phyloP scores from a whole-genome alignment of 768 basidiomycete species.

The Boletus bicolor region DNA sequence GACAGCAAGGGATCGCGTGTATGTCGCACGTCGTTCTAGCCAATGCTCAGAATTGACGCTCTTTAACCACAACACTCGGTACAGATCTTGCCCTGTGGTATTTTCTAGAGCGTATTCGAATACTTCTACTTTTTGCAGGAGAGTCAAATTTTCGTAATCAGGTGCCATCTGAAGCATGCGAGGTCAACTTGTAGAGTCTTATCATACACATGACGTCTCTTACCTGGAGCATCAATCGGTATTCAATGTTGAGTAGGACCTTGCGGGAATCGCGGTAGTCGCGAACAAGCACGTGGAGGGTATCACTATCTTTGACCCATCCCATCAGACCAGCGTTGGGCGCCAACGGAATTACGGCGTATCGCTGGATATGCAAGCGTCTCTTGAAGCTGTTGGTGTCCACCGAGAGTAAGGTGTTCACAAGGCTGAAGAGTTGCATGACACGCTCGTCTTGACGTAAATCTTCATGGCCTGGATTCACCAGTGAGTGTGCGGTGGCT shows the following conservation, averaged over 20 bases:
- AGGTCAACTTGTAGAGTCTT: slow-evolving; percentile 1
- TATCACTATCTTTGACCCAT: slow-evolving; percentile 96
- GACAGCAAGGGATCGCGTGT: slow-evolving; percentile 92
- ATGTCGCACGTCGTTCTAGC: slow-evolving; percentile 93
- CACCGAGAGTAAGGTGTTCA: slow-evolving; percentile 89
- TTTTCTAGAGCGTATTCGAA: slow-evolving; percentile 99
- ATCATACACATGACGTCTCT: slow-evolving; percentile 64
- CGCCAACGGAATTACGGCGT: slow-evolving; percentile 89
- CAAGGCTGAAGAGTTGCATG: slow-evolving; percentile 97
- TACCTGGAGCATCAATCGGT: slow-evolving; percentile 97
- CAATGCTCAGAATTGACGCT: slow-evolving; percentile 95
- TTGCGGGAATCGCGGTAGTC: slow-evolving; percentile 96
- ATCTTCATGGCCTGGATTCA: slow-evolving; percentile 84
- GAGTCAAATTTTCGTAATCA: slow-evolving; percentile 90
- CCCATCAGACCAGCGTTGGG: slow-evolving; percentile 93
- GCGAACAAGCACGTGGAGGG: slow-evolving; percentile 91
- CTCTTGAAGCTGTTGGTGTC: slow-evolving; percentile 96
- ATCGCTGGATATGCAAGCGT: slow-evolving; percentile 90
- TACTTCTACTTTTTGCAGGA: slow-evolving; percentile 97
- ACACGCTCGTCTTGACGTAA: slow-evolving; percentile 98
- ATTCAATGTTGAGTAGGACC: slow-evolving; percentile 96
- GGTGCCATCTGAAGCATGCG: slow-evolving; percentile 81
- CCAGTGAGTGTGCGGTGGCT: not conserved
- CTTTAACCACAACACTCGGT: slow-evolving; percentile 95
- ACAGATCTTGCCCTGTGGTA: slow-evolving; percentile 96